A percentile compares a stretch with the other conserved stretches of the same genome.
These are phyloP conservation scores for Aspergillus asperescens DNA, from an alignment of 495 filamentous ascomycete species.

Conservation along the genomic window DNA sequence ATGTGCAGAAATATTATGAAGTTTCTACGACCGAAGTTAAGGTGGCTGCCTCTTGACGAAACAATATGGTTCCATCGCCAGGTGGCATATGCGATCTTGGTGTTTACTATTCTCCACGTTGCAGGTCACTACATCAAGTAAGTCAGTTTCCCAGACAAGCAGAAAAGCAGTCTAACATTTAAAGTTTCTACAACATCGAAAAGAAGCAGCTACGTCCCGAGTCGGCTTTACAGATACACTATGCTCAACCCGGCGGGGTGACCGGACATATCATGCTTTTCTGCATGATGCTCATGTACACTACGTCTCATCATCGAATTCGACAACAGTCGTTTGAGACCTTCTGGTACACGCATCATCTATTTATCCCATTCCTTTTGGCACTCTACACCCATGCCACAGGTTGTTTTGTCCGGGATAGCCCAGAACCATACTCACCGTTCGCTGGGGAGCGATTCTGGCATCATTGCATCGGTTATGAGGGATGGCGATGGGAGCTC, in stretches of 20 bases:
- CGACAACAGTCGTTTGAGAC: slow-evolving; percentile 96
- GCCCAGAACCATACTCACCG: slow-evolving; percentile 63
- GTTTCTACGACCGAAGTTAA: slow-evolving; percentile 78
- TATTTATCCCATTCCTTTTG: slow-evolving; percentile 93
- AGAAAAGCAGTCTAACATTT: slow-evolving; percentile 20
- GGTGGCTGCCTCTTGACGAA: slow-evolving; percentile 88
- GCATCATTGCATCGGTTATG: slow-evolving; percentile 90
- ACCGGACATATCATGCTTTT: slow-evolving; percentile 97
- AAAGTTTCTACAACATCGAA: slow-evolving; percentile 93
- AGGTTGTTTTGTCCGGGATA: slow-evolving; percentile 90
- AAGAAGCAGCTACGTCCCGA: slow-evolving; percentile 73
- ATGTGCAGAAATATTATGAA: slow-evolving; percentile 90
- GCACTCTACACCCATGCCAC: slow-evolving; percentile 93
- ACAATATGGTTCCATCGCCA: slow-evolving; percentile 96
- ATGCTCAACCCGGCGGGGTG: slow-evolving; percentile 79
- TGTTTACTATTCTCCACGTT: slow-evolving; percentile 77
- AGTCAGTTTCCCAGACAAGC: slow-evolving; percentile 26
- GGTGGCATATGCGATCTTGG: slow-evolving; percentile 79
- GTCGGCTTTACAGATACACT: slow-evolving; percentile 89
- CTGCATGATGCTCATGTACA: slow-evolving; percentile 99
- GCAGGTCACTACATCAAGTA: slow-evolving; percentile 92
- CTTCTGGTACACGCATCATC: slow-evolving; percentile 98
- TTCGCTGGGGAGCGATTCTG: slow-evolving; percentile 79
- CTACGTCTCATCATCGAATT: slow-evolving; percentile 87
- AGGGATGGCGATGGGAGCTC: slow-evolving; percentile 97